These are phyloP conservation scores for Nymphaea thermarum DNA, from an alignment of 164 flowering plant genomes.

Conservation along the genomic window DNA sequence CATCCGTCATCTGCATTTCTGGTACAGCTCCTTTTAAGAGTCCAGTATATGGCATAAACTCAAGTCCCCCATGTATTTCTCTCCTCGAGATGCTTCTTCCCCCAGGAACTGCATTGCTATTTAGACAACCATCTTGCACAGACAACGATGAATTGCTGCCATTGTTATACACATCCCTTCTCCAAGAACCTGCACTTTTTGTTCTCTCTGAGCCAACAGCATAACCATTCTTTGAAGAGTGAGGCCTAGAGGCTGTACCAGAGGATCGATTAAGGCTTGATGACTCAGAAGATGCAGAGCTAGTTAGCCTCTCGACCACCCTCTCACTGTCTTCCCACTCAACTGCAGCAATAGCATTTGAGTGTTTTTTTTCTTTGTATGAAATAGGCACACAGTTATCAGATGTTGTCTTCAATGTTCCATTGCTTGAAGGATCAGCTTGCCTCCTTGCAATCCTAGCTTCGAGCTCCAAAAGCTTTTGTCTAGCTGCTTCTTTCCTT, in stretches of 20 bases:
- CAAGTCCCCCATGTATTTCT: constrained; percentile 44
- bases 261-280: constrained; percentile 34
- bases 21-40: constrained; percentile 30
- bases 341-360: constrained; percentile 18
- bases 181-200: constrained; percentile 50
- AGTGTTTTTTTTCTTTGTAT: constrained; percentile 28
- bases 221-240: constrained; percentile 35
- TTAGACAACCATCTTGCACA: constrained; percentile 35
- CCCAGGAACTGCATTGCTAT: constrained; percentile 34
- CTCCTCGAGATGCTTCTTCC: constrained; percentile 40
- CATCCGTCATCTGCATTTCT: constrained; percentile 36
- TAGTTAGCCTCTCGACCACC: constrained; percentile 75
- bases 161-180: constrained; percentile 55
- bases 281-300: constrained; percentile 68
- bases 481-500: constrained; percentile 90
- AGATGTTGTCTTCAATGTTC: constrained; percentile 15
- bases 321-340: constrained; percentile 92
- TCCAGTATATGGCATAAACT: constrained; percentile 29
- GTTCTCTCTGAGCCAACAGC: constrained; percentile 36
- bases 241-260: constrained; percentile 40
- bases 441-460: constrained; percentile 75
- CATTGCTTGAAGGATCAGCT: constrained; percentile 25
- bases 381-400: constrained; percentile 25
- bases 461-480: constrained; percentile 87
- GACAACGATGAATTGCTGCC: constrained; percentile 29